Evolutionary conservation across 345 rosid genomes (phyloP).

Genomic region (Eucalyptus microcorys): DNA sequence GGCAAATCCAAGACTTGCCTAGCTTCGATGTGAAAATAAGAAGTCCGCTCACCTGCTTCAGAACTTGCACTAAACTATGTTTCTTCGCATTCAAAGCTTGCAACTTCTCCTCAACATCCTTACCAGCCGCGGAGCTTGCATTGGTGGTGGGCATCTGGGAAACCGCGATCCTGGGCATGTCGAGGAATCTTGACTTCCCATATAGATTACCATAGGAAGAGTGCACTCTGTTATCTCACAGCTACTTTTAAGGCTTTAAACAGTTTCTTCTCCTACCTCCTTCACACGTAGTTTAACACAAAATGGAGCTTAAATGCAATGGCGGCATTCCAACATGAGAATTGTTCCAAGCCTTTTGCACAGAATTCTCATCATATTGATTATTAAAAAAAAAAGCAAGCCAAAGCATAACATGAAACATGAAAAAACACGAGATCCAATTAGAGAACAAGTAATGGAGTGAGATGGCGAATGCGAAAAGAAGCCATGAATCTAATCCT

Average conservation of each 20-base stretch:
- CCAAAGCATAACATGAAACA: neutral
- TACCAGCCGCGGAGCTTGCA: neutral
- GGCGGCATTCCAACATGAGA: neutral
- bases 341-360: neutral
- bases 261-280: neutral
- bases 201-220: neutral
- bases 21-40: neutral
- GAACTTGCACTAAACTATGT: constrained; percentile 75
- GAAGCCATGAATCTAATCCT: neutral
- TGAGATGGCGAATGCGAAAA: neutral
- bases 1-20: neutral
- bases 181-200: neutral
- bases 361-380: neutral
- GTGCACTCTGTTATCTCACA: neutral
- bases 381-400: neutral
- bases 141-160: too few relatives aligned
- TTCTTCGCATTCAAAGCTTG: constrained; percentile 65
- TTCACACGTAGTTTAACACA: neutral
- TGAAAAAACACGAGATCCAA: neutral
- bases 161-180: fast-evolving
- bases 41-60: constrained; percentile 49
- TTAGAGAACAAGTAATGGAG: neutral
- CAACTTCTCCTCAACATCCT: constrained; percentile 61
- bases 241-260: neutral
- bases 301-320: neutral